Percentiles rank a stretch among this genome's conserved stretches.
Conservation (phyloP, 2,329 filamentous ascomycete species). For the Pseudogymnoascus sp. region DNA sequence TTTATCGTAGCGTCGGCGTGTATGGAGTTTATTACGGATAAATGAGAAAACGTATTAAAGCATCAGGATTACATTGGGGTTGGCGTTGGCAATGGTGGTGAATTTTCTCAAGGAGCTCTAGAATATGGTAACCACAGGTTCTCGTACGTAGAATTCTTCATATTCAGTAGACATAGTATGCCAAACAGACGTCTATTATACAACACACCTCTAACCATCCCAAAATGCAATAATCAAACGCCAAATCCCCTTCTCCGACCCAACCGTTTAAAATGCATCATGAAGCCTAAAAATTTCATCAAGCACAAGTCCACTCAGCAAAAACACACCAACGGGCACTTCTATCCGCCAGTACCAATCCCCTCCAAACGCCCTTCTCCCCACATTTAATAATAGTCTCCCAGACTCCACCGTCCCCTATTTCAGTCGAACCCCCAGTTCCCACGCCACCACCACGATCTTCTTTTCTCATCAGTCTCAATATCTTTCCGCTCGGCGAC, state of each 20-base stretch:
- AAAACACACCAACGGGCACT: conserved; percentile 89
- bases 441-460: conserved; percentile 40
- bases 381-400: conserved; percentile 88
- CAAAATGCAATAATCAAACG: not conserved
- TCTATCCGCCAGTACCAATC: conserved; percentile 72
- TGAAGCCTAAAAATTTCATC: conserved; percentile 10
- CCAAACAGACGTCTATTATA: not conserved
- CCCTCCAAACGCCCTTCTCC: conserved; percentile 72
- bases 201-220: not conserved
- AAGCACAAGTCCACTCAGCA: conserved; percentile 59
- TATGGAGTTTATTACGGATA: not conserved
- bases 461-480: conserved; percentile 75
- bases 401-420: conserved; percentile 67
- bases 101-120: not conserved
- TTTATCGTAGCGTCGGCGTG: conserved; percentile 3
- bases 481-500: conserved; percentile 87
- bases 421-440: conserved; percentile 42
- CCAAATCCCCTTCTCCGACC: not conserved
- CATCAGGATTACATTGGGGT: not conserved
- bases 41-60: not conserved
- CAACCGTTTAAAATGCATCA: not conserved
- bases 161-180: not conserved
- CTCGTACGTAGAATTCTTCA: not conserved
- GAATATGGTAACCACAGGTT: not conserved
- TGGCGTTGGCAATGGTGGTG: not conserved